Evolutionary conservation across 192 early-diverging fungal species (phyloP), one percentile per base, ranked within the genome.

Genomic region (Dispira parvispora): DNA sequence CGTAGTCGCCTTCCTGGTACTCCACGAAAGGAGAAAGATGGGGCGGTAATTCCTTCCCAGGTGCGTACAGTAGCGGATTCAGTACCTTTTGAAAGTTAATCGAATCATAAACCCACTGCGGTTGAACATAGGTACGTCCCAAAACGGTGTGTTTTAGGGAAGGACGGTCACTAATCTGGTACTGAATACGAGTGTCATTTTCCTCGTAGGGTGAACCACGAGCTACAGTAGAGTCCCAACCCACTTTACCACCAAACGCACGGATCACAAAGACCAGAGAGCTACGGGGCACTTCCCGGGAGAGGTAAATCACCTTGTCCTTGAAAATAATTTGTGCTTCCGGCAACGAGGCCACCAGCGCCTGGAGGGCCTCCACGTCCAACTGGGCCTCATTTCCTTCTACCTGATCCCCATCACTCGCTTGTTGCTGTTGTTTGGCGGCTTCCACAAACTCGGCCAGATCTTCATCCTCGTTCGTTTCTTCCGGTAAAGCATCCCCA

Each of bases 101-200:
- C 66, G 82, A 85, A 70, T 99, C 96, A 75, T 88, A 92, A 18
- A 93, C 78, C 96, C 96, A 99, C 73, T 99, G 96, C n/a, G 96
- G 96, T 73, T 96, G 96, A 44, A 96, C 76, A 65, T 92, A 96
- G 12, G 76, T 76, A 67, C 92, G 82, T 43, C 70, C 66, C 53
- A 78, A 65, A 45, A 63, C 42, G 61, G 71, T 63, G 61, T 86
- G 78, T 63, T 69, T 71, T 66, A 80, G 76, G 8, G 64, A 67
- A 16, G 92, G 92, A 26, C 94, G 83, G 74, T 99, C 96, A 28
- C 78, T 71, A 60, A 96, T 80, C 64, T 95, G 90, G 68, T 92
- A 82, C 0, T 91, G 95, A 66, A 99, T 91, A 14, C 77, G 74
- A n/a, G 82, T 75, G 69, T 96, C 88, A 58, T 79, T 80, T 64